Conservation (phyloP, 768 basidiomycete genomes). For the Stropharia rugosoannulata region DNA sequence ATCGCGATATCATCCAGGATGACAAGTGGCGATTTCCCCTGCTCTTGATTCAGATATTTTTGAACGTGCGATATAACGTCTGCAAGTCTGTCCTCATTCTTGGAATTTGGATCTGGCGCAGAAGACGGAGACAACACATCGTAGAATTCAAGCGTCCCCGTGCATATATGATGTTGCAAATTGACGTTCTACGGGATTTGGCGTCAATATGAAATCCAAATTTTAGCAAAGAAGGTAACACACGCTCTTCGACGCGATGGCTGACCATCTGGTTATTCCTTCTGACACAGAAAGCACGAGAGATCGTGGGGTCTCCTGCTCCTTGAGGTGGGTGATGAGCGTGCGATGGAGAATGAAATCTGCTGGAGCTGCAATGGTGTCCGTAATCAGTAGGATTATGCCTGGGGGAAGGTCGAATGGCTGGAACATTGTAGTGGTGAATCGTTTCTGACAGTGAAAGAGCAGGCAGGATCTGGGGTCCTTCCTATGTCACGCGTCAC, state of each 20-base stretch:
- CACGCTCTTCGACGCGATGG: conserved; percentile 64
- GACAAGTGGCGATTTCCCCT: conserved; percentile 35
- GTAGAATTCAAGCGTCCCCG: conserved; percentile 50
- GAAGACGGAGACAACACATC: conserved; percentile 40
- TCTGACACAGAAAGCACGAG: conserved; percentile 61
- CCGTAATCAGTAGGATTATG: conserved; percentile 63
- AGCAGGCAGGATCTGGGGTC: too few species aligned
- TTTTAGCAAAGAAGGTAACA: conserved; percentile 20
- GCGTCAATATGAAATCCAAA: background rate
- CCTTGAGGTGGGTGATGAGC: conserved; percentile 53
- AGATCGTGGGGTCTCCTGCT: conserved; percentile 28
- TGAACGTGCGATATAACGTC: conserved; percentile 36
- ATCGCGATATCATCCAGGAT: conserved; percentile 71
- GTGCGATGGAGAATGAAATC: conserved; percentile 69
- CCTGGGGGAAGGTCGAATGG: conserved; percentile 52
- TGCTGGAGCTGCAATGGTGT: conserved; percentile 67
- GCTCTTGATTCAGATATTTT: conserved; percentile 16
- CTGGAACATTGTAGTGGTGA: conserved; percentile 35
- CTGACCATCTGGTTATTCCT: conserved; percentile 57
- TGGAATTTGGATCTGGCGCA: background rate
- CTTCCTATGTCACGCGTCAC: too few species aligned
- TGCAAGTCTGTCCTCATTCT: conserved; percentile 22
- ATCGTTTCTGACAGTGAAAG: too few species aligned
- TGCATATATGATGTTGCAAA: conserved; percentile 31
- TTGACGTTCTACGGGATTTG: conserved; percentile 33